A percentile compares a stretch with the other conserved stretches of the same genome.
phyloP scores from a whole-genome alignment of 1,284 basidiomycete species.

The Lentinus polychrous region DNA sequence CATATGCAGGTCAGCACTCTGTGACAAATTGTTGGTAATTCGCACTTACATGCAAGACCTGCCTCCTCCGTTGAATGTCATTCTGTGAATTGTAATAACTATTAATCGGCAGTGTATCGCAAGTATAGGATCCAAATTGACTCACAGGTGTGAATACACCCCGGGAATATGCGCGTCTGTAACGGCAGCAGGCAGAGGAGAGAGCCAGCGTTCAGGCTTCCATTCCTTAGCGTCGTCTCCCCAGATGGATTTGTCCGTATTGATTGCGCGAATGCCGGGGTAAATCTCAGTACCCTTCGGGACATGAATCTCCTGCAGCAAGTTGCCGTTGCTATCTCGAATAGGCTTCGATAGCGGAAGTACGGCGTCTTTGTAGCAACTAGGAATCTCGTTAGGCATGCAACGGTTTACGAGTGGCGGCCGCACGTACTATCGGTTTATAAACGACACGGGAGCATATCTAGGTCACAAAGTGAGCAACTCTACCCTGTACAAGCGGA shows the following conservation, averaged over 20 bases:
- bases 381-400: conserved; percentile 1
- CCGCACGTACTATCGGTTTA: conserved; percentile 9
- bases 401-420: not conserved
- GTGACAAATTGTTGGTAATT: not conserved
- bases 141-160: conserved; percentile 12
- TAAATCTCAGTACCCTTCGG: conserved; percentile 37
- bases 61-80: conserved; percentile 12
- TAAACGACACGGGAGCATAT: conserved; percentile 7
- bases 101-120: not conserved
- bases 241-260: conserved; percentile 43
- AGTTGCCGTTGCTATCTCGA: conserved; percentile 29
- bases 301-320: conserved; percentile 32
- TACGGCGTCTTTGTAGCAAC: conserved; percentile 36
- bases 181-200: conserved; percentile 13
- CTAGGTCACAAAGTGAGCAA: conserved; percentile 1
- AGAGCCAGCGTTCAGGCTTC: conserved; percentile 18
- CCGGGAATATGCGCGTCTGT: conserved; percentile 15
- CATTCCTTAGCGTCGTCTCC: conserved; percentile 21
- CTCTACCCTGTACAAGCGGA: not conserved
- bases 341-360: conserved; percentile 43
- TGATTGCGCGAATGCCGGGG: conserved; percentile 35
- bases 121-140: not conserved
- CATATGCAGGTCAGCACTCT: not conserved
- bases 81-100: conserved; percentile 4
- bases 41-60: conserved; percentile 13